Percentiles rank a stretch among this genome's conserved stretches.
Evolutionary conservation across 148 eudicot species (phyloP).

Genomic region (Heliamphora exappendiculata): DNA sequence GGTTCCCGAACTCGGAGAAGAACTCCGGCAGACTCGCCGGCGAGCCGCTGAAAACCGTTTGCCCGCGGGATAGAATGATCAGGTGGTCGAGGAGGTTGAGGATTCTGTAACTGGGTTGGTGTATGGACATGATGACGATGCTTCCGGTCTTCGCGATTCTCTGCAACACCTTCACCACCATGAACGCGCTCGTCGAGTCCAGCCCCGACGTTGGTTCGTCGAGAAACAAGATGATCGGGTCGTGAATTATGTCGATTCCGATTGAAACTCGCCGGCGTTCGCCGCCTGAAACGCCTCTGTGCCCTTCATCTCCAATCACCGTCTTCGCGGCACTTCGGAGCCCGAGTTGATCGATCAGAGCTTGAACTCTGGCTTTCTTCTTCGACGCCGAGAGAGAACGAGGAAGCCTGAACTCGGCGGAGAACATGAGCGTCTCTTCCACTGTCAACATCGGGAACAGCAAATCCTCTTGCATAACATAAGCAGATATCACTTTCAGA

Average conservation of each 20-base stretch:
- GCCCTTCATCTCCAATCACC: constrained; percentile 86
- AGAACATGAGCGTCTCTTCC: constrained; percentile 77
- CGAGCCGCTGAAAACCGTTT: constrained; percentile 58
- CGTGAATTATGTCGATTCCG: constrained; percentile 79
- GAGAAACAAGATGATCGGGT: constrained; percentile 70
- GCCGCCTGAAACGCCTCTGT: constrained; percentile 82
- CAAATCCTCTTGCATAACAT: constrained; percentile 90
- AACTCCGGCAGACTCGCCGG: constrained; percentile 39
- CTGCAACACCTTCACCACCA: constrained; percentile 81
- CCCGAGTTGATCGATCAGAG: constrained; percentile 73
- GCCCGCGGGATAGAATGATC: constrained; percentile 64
- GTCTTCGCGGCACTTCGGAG: constrained; percentile 69
- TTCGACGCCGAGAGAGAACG: constrained; percentile 51
- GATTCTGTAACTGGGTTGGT: constrained; percentile 72
- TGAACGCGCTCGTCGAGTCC: constrained; percentile 81
- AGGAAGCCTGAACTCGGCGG: constrained; percentile 85
- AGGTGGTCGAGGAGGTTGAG: constrained; percentile 57
- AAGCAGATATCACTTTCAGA: constrained; percentile 75
- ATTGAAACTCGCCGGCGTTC: constrained; percentile 83
- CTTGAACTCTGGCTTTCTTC: constrained; percentile 64
- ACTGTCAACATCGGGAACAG: constrained; percentile 90
- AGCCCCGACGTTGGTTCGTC: constrained; percentile 94
- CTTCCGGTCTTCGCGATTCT: constrained; percentile 81
- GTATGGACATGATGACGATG: constrained; percentile 72
- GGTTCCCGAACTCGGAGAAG: constrained; percentile 54